Evolutionary conservation across 1,139 yeast species (phyloP), one percentile per base, ranked within the genome.

Genomic region (Taphrina communis): DNA sequence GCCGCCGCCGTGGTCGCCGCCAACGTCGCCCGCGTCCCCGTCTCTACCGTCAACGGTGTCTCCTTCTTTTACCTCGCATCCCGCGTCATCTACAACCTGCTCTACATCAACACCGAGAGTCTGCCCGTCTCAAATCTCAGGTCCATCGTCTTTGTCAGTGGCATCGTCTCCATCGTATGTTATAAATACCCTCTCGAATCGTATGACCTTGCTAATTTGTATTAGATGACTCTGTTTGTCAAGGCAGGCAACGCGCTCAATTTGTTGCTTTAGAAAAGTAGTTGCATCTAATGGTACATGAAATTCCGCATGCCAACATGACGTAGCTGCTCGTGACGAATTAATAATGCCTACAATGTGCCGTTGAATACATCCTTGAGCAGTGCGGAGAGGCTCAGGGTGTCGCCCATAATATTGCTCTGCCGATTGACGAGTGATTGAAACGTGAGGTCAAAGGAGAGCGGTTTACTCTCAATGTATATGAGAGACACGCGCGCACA

Each of bases 241-340:
- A 63, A 63, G 61, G 60, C 67, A 17, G 67, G 67, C 38, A 53
- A 55, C 19, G 67, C 67, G 12, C 39, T 57, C 55, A 63, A 63
- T 31, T 38, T 55, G 8, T 52, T 62, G 31, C 48, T 62, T 56
- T 62, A 62, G 31, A 25, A 56, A 21, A 3, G 36, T 25, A 50
- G 48, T 44, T 44, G 48, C 48, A n/a, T 44, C 11, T 1, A 53
- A 8, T 53, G 12, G 6, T 17, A 56, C 46, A 21, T 56, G 7
- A 19, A 38, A 17, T 56, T 14, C 5, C 17, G 39, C 56, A 25
- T 35, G 25, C 5, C n/a, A n/a, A 55, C 9, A 5, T 17, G 19
- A 31, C 44, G 4, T 35, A 3, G 31, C 44, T 17, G 35, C 31
- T 25, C 31, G 31, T 25, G 31, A 25, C 31, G 31, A 2, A 2